These are phyloP conservation scores for Coemansia sp. DNA, from an alignment of 192 early-diverging fungal species.

Conservation along the genomic window DNA sequence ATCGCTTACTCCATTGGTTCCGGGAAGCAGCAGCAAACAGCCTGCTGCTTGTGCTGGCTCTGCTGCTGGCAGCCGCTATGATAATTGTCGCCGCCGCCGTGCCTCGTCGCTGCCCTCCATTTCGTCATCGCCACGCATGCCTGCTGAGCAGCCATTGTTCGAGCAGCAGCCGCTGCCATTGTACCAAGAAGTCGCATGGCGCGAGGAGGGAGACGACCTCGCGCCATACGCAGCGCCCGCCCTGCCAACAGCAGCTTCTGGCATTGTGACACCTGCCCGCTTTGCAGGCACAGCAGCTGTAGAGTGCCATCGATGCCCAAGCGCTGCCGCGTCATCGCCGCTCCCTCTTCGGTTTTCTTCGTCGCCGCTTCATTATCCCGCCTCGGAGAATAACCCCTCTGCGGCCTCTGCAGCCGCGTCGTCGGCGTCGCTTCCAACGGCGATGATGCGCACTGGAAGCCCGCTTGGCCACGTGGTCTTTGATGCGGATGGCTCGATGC, in stretches of 20 bases:
- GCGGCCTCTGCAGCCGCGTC: background rate
- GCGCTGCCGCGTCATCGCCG: background rate
- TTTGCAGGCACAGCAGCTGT: conserved; percentile 1
- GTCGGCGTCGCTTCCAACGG: conserved; percentile 5
- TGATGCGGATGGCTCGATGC: conserved; percentile 36
- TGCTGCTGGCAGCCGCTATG: background rate
- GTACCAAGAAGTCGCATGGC: conserved; percentile 53
- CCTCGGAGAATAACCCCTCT: background rate
- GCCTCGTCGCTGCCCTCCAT: conserved; percentile 2
- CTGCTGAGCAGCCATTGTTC: background rate
- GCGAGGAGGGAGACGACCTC: conserved; percentile 19
- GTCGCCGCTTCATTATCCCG: background rate
- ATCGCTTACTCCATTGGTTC: background rate
- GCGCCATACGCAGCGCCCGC: background rate
- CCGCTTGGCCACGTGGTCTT: conserved; percentile 35
- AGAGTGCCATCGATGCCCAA: background rate
- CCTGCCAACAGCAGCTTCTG: background rate
- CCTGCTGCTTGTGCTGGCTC: background rate
- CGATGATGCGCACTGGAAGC: conserved; percentile 42
- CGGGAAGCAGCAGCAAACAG: background rate
- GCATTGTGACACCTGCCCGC: conserved; percentile 12
- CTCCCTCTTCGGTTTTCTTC: background rate
- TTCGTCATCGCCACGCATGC: conserved; percentile 9
- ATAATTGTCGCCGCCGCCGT: background rate
- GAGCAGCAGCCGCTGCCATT: conserved; percentile 21